Conservation (phyloP, 169 alveolate species). For the Plasmodium cynomolgi region DNA sequence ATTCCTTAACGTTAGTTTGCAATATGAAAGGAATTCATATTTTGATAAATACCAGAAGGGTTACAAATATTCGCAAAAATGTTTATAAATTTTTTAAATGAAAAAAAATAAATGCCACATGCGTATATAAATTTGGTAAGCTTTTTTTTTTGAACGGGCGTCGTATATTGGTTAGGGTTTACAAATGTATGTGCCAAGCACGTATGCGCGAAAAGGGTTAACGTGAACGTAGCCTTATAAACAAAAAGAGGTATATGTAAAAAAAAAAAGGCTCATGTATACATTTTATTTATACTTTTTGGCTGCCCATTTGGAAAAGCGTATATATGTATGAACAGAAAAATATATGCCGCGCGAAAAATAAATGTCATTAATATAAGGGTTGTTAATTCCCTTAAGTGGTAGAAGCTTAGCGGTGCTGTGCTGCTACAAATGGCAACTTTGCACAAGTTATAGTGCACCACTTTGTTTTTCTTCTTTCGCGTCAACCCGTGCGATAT, state of each 20-base stretch:
- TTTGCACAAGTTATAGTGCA: neutral
- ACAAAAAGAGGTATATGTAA: neutral
- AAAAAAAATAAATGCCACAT: neutral
- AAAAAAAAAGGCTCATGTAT: neutral
- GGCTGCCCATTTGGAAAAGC: neutral
- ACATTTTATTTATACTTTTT: neutral
- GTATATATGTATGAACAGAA: neutral
- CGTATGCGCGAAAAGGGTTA: neutral
- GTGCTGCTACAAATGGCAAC: neutral
- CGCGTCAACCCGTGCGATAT: neutral
- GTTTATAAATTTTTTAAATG: slow-evolving; percentile 10
- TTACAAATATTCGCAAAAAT: slow-evolving; percentile 1
- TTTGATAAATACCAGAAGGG: neutral
- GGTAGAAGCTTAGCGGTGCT: neutral
- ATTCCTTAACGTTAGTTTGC: slow-evolving; percentile 7
- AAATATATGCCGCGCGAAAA: neutral
- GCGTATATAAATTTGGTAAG: neutral
- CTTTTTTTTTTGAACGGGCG: neutral
- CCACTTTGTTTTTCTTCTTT: neutral
- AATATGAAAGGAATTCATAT: slow-evolving; percentile 26
- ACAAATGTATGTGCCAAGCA: neutral
- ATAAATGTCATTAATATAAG: neutral
- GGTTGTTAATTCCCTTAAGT: neutral
- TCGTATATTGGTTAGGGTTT: neutral
- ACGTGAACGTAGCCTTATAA: neutral